phyloP scores from a whole-genome alignment of 2,329 filamentous ascomycete genomes.

The Aspergillus flavus region DNA sequence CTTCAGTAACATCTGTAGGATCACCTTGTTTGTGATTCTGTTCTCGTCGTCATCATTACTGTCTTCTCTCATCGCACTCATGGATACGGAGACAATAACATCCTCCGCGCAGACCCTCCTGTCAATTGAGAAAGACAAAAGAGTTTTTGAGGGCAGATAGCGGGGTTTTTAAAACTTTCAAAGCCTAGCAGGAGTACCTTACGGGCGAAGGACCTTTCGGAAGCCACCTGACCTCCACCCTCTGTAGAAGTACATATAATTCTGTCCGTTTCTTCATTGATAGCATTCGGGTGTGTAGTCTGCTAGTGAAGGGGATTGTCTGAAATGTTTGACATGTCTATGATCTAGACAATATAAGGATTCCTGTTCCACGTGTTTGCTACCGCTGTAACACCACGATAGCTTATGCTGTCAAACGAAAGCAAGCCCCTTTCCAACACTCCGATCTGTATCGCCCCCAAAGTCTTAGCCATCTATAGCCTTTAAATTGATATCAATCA shows the following conservation, averaged over 20 bases:
- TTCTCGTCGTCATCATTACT: background rate
- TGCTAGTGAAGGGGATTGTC: background rate
- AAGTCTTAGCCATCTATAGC: background rate
- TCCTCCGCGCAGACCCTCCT: background rate
- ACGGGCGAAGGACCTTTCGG: constrained; percentile 9
- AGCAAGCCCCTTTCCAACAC: background rate
- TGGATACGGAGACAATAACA: background rate
- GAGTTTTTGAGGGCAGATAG: background rate
- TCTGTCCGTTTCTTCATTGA: background rate
- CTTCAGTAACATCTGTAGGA: background rate
- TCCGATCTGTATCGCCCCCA: no score
- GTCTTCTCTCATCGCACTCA: background rate
- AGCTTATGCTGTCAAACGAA: background rate
- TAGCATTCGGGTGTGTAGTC: background rate
- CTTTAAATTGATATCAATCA: background rate
- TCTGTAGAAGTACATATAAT: background rate
- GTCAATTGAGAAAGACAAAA: no score
- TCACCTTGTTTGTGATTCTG: background rate
- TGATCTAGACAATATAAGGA: background rate
- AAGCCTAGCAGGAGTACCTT: background rate
- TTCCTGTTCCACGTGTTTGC: background rate
- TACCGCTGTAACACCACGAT: no score
- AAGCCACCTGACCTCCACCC: constrained; percentile 7
- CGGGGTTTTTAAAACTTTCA: background rate
- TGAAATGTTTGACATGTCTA: background rate